These are phyloP conservation scores for Colletotrichum nymphaeae DNA, from an alignment of 2,329 filamentous ascomycete genomes.

Conservation along the genomic window DNA sequence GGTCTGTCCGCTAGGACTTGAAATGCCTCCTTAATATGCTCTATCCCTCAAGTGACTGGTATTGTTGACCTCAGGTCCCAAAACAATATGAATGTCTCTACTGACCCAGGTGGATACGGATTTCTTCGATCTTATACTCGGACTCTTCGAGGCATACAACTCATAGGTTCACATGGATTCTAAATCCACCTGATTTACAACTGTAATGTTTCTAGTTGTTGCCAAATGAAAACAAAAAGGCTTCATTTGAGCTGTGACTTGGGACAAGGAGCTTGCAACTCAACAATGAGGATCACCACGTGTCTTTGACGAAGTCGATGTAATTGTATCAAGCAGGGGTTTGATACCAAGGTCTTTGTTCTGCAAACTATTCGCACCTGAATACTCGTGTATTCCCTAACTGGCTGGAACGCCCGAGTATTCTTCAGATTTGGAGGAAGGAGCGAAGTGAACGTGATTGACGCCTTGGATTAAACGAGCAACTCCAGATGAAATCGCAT, in stretches of 20 bases:
- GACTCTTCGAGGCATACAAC: too few relatives aligned
- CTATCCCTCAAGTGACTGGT: too few relatives aligned
- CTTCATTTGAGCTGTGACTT: background rate
- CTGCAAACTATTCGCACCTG: background rate
- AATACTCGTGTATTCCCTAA: background rate
- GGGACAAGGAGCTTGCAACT: background rate
- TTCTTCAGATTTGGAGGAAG: background rate
- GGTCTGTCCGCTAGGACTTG: too few relatives aligned
- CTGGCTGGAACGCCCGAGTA: background rate
- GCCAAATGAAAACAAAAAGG: background rate
- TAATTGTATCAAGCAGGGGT: background rate
- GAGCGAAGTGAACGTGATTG: background rate
- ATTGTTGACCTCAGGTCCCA: too few relatives aligned
- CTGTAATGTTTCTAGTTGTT: background rate
- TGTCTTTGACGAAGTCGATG: background rate
- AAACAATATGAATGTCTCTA: too few relatives aligned
- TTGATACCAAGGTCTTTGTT: background rate
- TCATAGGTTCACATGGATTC: too few relatives aligned
- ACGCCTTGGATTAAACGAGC: background rate
- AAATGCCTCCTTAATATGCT: too few relatives aligned
- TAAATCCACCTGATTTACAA: rapidly evolving
- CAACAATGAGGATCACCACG: background rate
- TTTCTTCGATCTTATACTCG: too few relatives aligned
- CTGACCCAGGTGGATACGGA: too few relatives aligned
- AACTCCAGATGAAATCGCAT: background rate